Evolutionary conservation across 257 asterid species (phyloP).

Genomic region (Scutellaria galericulata): DNA sequence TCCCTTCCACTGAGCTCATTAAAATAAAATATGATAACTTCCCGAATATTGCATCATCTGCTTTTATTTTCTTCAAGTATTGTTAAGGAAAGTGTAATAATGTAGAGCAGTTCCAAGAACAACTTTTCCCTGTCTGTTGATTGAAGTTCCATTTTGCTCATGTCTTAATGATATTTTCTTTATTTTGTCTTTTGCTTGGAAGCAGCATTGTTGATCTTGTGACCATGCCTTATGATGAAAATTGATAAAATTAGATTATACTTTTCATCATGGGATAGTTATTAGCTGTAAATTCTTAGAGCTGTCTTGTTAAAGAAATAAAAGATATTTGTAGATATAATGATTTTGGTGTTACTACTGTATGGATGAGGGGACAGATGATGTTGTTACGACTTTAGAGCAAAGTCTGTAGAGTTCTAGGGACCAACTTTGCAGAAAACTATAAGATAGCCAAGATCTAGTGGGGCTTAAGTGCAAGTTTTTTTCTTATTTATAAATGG

Average conservation of each 20-base stretch:
- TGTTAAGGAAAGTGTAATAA: background rate
- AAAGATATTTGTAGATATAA: background rate
- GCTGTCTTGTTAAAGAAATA: background rate
- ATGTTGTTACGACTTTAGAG: background rate
- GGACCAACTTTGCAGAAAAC: background rate
- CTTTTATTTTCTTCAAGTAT: background rate
- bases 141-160: slow-evolving; percentile 11
- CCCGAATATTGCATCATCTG: background rate
- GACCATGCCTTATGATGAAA: background rate
- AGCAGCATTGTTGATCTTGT: background rate
- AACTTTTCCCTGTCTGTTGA: slow-evolving; percentile 5
- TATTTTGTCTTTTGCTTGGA: background rate
- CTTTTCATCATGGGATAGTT: background rate
- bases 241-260: background rate
- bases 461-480: background rate
- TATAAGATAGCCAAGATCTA: background rate
- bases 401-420: background rate
- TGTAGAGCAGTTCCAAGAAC: slow-evolving; percentile 10
- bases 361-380: slow-evolving; percentile 4
- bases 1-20: no score
- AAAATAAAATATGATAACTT: background rate
- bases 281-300: background rate
- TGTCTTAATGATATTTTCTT: background rate
- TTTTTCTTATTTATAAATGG: background rate
- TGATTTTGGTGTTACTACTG: slow-evolving; percentile 3